phyloP scores from a whole-genome alignment of 2,329 filamentous ascomycete species.

The Aspergillus alliaceus region DNA sequence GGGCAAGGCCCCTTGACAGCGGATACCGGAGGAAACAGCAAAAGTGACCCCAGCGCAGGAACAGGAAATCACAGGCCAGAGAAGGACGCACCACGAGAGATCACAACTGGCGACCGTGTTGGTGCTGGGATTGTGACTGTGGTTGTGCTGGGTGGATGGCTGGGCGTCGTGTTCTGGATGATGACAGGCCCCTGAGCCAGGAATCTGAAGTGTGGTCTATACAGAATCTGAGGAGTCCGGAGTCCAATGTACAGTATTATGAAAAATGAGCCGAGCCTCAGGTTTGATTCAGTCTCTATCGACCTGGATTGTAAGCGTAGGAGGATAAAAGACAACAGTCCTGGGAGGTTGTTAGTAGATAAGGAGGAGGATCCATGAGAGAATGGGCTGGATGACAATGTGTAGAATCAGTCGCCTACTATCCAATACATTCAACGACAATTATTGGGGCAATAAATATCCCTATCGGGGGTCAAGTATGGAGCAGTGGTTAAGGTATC shows the following conservation, averaged over 20 bases:
- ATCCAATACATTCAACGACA: too few species aligned
- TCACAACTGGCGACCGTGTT: slow-evolving; percentile 3
- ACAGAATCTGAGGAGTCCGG: too few species aligned
- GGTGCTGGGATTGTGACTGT: slow-evolving; percentile 6
- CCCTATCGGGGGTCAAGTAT: too few species aligned
- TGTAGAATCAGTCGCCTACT: too few species aligned
- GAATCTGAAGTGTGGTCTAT: neutral
- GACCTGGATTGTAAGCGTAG: neutral
- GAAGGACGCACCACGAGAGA: slow-evolving; percentile 48
- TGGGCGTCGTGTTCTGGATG: neutral
- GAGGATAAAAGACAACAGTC: neutral
- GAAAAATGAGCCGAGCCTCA: neutral
- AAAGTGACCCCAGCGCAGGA: slow-evolving; percentile 41
- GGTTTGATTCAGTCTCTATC: neutral
- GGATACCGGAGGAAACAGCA: slow-evolving; percentile 57
- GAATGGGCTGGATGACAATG: too few species aligned
- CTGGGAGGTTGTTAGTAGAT: too few species aligned
- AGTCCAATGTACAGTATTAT: neutral
- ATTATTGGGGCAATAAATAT: too few species aligned
- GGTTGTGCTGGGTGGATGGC: neutral
- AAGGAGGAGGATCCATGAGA: too few species aligned
- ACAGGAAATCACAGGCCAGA: slow-evolving; percentile 26
- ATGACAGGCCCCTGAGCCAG: neutral
- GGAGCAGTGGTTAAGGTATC: too few species aligned
- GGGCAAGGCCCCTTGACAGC: slow-evolving; percentile 43